Conservation (phyloP, 805 yeast genomes). For the Spathaspora girioi region DNA sequence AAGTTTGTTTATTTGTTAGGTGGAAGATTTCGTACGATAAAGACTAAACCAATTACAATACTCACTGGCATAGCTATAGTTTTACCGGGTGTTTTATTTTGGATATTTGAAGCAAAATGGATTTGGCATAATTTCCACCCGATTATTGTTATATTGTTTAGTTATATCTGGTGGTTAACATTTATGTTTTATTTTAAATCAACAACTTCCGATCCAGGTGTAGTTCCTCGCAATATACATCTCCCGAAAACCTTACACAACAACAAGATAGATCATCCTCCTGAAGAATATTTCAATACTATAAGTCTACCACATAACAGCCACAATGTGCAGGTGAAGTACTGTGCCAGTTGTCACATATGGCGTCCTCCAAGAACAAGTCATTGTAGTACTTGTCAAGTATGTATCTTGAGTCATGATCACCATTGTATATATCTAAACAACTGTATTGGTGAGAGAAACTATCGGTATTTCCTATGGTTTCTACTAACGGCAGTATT, state of each 20-base stretch:
- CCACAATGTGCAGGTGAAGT: constrained; percentile 42
- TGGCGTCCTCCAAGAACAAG: constrained; percentile 72
- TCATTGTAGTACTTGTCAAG: constrained; percentile 69
- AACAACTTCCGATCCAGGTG: constrained; percentile 61
- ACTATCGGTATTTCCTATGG: constrained; percentile 35
- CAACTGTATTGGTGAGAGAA: constrained; percentile 39
- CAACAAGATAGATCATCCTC: constrained; percentile 28
- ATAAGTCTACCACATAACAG: constrained; percentile 43
- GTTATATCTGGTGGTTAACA: constrained; percentile 54
- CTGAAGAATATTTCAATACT: constrained; percentile 54
- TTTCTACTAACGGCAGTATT: constrained; percentile 20
- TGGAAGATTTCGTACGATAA: constrained; percentile 54
- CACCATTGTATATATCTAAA: constrained; percentile 69
- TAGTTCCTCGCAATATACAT: constrained; percentile 65
- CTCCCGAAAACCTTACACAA: constrained; percentile 22
- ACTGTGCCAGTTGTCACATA: constrained; percentile 49
- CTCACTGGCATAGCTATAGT: constrained; percentile 30
- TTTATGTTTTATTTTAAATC: constrained; percentile 48
- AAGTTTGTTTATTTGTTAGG: constrained; percentile 57
- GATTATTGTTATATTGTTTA: constrained; percentile 50
- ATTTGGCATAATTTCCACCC: constrained; percentile 56
- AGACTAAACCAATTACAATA: constrained; percentile 37
- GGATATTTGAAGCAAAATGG: constrained; percentile 46
- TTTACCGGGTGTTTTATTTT: constrained; percentile 51
- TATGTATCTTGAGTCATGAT: constrained; percentile 63